Conservation (phyloP, 139 green algal species). For the Closterium sp. region DNA sequence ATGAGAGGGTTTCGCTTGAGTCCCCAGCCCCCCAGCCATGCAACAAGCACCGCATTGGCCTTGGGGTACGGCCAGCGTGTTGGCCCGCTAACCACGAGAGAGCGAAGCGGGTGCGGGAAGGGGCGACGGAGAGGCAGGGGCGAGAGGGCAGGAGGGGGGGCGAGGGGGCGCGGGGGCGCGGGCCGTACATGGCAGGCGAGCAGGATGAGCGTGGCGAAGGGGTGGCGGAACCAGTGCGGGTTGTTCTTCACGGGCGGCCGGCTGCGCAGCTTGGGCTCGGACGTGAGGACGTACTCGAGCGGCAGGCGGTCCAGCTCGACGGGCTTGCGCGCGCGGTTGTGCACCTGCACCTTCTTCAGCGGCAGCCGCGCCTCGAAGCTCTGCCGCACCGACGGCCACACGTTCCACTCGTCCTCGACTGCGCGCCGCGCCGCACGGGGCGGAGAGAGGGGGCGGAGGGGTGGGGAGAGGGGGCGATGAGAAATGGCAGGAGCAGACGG, state of each 20-base stretch:
- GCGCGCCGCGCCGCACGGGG: neutral
- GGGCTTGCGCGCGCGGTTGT: conserved; percentile 59
- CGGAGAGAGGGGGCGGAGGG: no score
- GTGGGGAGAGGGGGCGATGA: neutral
- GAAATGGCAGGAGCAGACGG: neutral
- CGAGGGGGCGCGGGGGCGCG: neutral
- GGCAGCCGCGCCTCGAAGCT: conserved; percentile 74
- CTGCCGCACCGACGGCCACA: conserved; percentile 65
- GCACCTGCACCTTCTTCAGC: conserved; percentile 67
- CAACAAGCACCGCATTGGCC: no score
- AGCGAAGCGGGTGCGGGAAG: neutral
- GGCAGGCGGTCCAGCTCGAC: conserved; percentile 61
- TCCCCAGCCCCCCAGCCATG: no score
- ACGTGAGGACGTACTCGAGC: conserved; percentile 38
- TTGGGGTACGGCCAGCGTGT: no score
- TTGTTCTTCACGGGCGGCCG: conserved; percentile 79
- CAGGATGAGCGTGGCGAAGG: conserved; percentile 30
- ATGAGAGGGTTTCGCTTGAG: no score
- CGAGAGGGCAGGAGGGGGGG: neutral
- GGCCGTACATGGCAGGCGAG: conserved; percentile 15
- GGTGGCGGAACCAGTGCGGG: conserved; percentile 46
- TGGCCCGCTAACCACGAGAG: no score
- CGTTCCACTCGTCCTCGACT: conserved; percentile 60
- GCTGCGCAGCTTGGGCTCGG: conserved; percentile 69
- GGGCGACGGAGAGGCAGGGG: neutral